Base-by-base conservation (phyloP, 2,329 filamentous ascomycete genomes). In the Cylindrodendrum hubeiense region DNA sequence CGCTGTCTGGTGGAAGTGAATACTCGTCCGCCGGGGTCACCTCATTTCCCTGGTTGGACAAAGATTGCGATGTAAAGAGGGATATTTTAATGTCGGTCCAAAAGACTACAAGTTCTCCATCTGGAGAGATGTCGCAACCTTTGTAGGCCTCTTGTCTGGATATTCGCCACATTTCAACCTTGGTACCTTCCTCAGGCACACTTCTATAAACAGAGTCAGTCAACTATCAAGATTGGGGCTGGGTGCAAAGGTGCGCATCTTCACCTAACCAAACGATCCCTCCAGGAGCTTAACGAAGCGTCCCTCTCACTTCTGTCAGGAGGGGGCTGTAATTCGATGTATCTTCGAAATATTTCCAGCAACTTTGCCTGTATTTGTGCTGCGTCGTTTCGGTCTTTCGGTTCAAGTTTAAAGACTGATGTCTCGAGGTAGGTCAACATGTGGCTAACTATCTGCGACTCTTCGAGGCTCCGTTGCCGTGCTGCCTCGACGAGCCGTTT, bases 391-490 rank as follows among this genome's bases (percentile, higher is more conserved):
- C 54, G 17, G 17, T 49, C 28, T 4, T 15, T 21, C 4, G 28
- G 43, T 5, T 21, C 30, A 19, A 17, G 6, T 17, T 26, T 47
- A 15, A 57, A 34, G 8, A 49, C 33, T 10, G 30, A 49, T 8
- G 24, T 37, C 28, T 57, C 54, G 33, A 57, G 54, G 22, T 49
- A 57, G 7, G 34, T 57, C 9, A 57, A 17, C 28, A 57, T 47
- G 10, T 19, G n/a, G 21, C 26, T 34, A 15, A 57, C 43, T 21
- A 57, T 57, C 22, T 39, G 30, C 5, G 28, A 19, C 30, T 57
- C 54, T 39, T 57, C 28, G 9, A 15, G 13, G n/a, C 24, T 37
- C n/a, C 54, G 15, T 4, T 6, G 3, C 10, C 8, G 22, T 19
- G 43, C 54, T 49, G 47, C 22, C 2, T 37, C 24, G 30, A 21